Percentiles rank a stretch among this genome's conserved stretches.
These are phyloP conservation scores for Aquilaria malaccensis DNA, from an alignment of 345 rosid genomes.

Conservation along the genomic window DNA sequence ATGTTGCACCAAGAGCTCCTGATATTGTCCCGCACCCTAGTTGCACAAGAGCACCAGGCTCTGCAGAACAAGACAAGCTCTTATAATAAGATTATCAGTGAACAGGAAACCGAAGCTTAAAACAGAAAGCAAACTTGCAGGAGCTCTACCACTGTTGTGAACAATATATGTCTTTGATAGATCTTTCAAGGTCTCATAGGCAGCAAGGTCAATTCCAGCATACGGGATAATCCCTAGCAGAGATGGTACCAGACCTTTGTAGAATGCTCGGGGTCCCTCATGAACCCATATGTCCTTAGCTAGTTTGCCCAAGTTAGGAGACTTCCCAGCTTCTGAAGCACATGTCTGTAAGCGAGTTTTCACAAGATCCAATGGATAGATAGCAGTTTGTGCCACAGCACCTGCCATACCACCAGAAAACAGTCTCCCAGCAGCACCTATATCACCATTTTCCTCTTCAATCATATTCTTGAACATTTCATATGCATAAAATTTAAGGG, in stretches of 20 bases:
- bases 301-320: conserved; percentile 54
- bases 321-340: conserved; percentile 59
- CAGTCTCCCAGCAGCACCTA: conserved; percentile 75
- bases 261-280: conserved; percentile 93
- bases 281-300: conserved; percentile 77
- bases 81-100: neutral
- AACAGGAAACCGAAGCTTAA: neutral
- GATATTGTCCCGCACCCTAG: conserved; percentile 89
- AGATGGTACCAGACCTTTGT: conserved; percentile 89
- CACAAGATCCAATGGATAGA: conserved; percentile 94
- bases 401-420: conserved; percentile 93
- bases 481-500: conserved; percentile 78
- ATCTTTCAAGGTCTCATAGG: conserved; percentile 89
- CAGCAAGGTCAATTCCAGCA: conserved; percentile 95
- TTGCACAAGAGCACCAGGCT: conserved; percentile 84
- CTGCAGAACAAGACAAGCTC: conserved; percentile 26
- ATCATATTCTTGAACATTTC: conserved; percentile 67
- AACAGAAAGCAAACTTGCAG: neutral
- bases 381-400: conserved; percentile 86
- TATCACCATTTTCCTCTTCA: conserved; percentile 33
- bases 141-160: conserved; percentile 52
- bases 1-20: conserved; percentile 88
- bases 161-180: conserved; percentile 65
- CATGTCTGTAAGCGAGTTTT: conserved; percentile 90
- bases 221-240: conserved; percentile 90